Evolutionary conservation across 441 rosid species (phyloP).

Genomic region (Gossypium armourianum): DNA sequence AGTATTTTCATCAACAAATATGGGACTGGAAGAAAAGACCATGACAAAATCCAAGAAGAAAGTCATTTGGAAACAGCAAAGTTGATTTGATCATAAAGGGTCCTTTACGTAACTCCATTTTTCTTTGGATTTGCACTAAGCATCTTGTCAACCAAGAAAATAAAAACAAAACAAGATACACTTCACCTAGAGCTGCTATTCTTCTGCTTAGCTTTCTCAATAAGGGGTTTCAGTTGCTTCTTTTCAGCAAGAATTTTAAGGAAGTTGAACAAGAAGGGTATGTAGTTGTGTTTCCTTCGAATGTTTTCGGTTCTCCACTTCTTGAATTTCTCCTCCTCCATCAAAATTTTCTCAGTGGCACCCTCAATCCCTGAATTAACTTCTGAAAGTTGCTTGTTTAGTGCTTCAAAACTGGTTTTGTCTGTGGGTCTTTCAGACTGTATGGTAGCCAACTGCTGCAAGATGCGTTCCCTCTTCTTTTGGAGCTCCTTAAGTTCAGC

Average conservation of each 20-base stretch:
- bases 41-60: not conserved
- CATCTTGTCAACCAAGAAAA: not conserved
- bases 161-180: not conserved
- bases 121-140: not conserved
- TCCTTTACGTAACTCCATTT: not conserved
- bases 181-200: conserved; percentile 32
- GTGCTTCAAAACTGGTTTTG: conserved; percentile 34
- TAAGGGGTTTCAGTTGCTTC: conserved; percentile 92
- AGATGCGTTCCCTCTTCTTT: conserved; percentile 58
- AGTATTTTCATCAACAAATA: not conserved
- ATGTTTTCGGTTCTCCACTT: conserved; percentile 90
- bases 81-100: not conserved
- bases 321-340: conserved; percentile 87
- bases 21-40: not conserved
- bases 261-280: conserved; percentile 85
- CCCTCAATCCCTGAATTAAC: conserved; percentile 63
- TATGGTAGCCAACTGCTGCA: conserved; percentile 48
- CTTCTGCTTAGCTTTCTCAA: conserved; percentile 91
- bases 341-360: conserved; percentile 67
- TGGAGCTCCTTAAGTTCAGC: conserved; percentile 82
- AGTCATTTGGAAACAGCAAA: not conserved
- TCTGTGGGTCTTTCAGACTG: conserved; percentile 51
- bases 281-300: conserved; percentile 86
- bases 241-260: conserved; percentile 92
- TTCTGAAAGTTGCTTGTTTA: conserved; percentile 53